Percentiles rank a stretch among this genome's conserved stretches.
Conservation (phyloP, 2,329 filamentous ascomycete species). For the Aspergillus thermomutatus region DNA sequence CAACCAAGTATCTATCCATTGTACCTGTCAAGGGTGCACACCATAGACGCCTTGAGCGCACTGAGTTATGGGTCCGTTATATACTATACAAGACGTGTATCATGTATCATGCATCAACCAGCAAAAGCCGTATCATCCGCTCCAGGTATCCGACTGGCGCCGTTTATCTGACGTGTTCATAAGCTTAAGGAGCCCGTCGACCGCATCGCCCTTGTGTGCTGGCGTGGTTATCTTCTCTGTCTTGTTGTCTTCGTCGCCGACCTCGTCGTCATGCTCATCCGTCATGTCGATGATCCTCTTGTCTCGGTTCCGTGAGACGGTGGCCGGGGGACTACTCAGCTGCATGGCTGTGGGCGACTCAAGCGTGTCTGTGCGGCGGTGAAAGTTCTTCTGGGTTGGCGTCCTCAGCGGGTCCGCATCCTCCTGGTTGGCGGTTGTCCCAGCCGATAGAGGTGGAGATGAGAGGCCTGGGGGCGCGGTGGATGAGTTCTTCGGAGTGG, state of each 20-base stretch:
- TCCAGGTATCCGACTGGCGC: conserved; percentile 23
- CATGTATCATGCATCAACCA: background rate
- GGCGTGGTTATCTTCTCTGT: conserved; percentile 9
- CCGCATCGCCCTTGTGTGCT: conserved; percentile 35
- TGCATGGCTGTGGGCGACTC: conserved; percentile 35
- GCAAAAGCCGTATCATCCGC: conserved; percentile 9
- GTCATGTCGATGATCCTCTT: background rate
- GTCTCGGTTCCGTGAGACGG: conserved; percentile 16
- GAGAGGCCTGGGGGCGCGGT: conserved; percentile 10
- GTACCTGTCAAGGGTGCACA: background rate
- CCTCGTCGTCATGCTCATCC: background rate
- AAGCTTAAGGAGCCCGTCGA: conserved; percentile 38
- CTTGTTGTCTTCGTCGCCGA: background rate
- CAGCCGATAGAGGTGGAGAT: conserved; percentile 16
- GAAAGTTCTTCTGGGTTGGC: conserved; percentile 16
- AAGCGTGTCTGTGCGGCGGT: conserved; percentile 2
- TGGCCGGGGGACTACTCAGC: conserved; percentile 34
- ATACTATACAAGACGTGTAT: background rate
- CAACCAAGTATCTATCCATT: background rate
- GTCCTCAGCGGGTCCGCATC: conserved; percentile 18
- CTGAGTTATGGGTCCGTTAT: background rate
- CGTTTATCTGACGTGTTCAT: conserved; percentile 35
- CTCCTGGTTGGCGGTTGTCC: conserved; percentile 5
- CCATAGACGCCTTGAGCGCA: background rate
- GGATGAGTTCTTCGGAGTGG: conserved; percentile 2